phyloP scores from a whole-genome alignment of 306 rosid species.

The Quercus ilex region DNA sequence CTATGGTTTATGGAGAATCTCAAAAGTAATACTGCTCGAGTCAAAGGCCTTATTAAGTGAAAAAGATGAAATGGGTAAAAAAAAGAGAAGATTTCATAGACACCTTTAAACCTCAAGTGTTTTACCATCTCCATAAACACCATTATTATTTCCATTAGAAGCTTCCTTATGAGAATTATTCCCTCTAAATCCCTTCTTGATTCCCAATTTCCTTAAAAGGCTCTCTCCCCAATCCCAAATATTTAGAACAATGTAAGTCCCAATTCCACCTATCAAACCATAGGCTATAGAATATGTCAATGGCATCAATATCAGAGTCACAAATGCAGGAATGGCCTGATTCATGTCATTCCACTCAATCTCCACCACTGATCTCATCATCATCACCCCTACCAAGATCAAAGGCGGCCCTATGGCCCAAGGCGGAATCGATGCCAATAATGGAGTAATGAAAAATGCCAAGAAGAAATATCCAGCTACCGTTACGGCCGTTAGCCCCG shows the following conservation, averaged over 20 bases:
- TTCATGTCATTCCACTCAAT: constrained; percentile 92
- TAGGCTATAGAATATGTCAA: constrained; percentile 87
- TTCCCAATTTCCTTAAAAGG: neutral
- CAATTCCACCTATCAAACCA: constrained; percentile 88
- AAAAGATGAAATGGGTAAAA: too few relatives aligned
- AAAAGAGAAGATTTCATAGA: too few relatives aligned
- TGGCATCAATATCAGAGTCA: constrained; percentile 80
- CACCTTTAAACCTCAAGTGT: neutral
- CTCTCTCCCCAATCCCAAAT: constrained; percentile 55
- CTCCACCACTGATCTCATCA: constrained; percentile 95
- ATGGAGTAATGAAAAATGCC: constrained; percentile 87
- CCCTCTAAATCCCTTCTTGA: neutral
- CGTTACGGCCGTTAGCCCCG: constrained; percentile 85
- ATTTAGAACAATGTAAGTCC: constrained; percentile 59
- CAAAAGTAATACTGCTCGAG: too few relatives aligned
- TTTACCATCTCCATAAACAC: neutral
- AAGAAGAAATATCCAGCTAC: constrained; percentile 62
- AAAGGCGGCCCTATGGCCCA: constrained; percentile 99
- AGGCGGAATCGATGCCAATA: constrained; percentile 94
- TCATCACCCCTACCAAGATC: constrained; percentile 92
- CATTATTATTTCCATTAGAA: neutral
- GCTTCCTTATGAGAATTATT: neutral
- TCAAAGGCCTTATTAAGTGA: too few relatives aligned
- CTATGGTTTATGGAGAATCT: too few relatives aligned
- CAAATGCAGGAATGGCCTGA: constrained; percentile 90